Evolutionary conservation across 2,329 filamentous ascomycete genomes (phyloP).

Genomic region (Cladosporium sp.): DNA sequence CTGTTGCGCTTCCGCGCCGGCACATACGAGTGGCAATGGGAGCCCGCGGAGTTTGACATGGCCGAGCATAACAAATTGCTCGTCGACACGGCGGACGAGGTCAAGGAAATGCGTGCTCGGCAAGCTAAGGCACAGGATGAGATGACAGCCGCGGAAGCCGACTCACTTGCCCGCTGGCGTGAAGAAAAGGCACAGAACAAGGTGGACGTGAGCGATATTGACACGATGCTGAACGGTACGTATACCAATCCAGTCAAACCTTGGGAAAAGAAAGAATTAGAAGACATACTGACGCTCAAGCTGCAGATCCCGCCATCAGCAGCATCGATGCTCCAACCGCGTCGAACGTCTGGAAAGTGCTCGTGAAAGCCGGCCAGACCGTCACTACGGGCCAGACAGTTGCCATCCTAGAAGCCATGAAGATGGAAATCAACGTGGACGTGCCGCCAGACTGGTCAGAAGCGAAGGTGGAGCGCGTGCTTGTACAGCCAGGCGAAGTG

Average conservation of each 20-base stretch:
- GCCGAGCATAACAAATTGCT: slow-evolving; percentile 54
- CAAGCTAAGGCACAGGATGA: slow-evolving; percentile 52
- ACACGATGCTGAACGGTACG: slow-evolving; percentile 50
- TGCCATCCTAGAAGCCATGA: slow-evolving; percentile 49
- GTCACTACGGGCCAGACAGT: slow-evolving; percentile 39
- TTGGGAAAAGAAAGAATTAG: neutral
- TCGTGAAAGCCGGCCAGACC: slow-evolving; percentile 40
- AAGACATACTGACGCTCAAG: neutral
- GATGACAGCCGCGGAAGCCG: slow-evolving; percentile 50
- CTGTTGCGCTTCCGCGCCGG: slow-evolving; percentile 53
- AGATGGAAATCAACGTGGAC: slow-evolving; percentile 49
- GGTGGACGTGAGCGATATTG: slow-evolving; percentile 51
- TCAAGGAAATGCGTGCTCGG: slow-evolving; percentile 45
- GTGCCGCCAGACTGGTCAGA: slow-evolving; percentile 35
- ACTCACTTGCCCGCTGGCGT: slow-evolving; percentile 45
- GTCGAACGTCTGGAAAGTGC: slow-evolving; percentile 49
- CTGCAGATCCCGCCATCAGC: slow-evolving; percentile 37
- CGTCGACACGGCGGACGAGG: slow-evolving; percentile 48
- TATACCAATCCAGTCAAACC: neutral
- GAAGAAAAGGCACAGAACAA: slow-evolving; percentile 45
- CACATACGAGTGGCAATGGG: slow-evolving; percentile 53
- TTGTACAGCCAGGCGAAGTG: slow-evolving; percentile 45
- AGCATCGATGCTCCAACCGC: slow-evolving; percentile 46
- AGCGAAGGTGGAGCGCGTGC: slow-evolving; percentile 42
- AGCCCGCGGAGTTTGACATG: slow-evolving; percentile 57